Base-by-base conservation (phyloP, 306 rosid genomes). In the Cucurbita maxima region DNA sequence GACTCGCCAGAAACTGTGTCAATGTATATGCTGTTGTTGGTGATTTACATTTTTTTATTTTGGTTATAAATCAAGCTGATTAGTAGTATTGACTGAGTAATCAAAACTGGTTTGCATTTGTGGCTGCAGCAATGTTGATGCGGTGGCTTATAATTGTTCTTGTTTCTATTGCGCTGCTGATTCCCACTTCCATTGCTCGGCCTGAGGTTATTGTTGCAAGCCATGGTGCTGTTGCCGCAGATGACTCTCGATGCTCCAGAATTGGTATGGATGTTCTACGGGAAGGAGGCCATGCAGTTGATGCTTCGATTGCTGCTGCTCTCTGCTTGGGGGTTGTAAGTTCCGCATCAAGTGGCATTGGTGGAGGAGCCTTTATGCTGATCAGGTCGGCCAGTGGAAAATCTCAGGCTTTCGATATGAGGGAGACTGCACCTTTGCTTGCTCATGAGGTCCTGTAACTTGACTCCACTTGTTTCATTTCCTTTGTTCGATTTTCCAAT, bases 341-440 rank as follows among this genome's bases (percentile, higher is more conserved):
- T 76, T 86, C 92, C 7, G 90, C 97, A 18, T 90, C 98, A 8
- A 93, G 98, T 72, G 98, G 98, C 60, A 70, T 90, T 48, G 96
- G 98, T 58, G 98, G 97, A 51, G 94, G 94, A 45, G 86, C 90
- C 75, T 88, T 93, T 75, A 77, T 93, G 98, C 78, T 88, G 59
- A 71, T 87, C 52, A 83, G 87, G 48, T 80, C 78, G 61, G 74
- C 83, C 37, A 82, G 18, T 63, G 92, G 94, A 1, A 25, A 71
- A 12, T 76, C 91, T 12, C 81, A 83, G 61, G 90, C 89, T 69
- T 82, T 79, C 58, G 92, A 88, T 76, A 90, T 90, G 92, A 85
- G 98, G 83, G 98, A 93, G 85, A 88, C 90, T 75, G 92, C 94
- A 77, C 92, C 97, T 11, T 59, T 75, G 51, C 84, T 59, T 8